phyloP scores from a whole-genome alignment of 257 asterid genomes.

The Leptodermis oblonga region DNA sequence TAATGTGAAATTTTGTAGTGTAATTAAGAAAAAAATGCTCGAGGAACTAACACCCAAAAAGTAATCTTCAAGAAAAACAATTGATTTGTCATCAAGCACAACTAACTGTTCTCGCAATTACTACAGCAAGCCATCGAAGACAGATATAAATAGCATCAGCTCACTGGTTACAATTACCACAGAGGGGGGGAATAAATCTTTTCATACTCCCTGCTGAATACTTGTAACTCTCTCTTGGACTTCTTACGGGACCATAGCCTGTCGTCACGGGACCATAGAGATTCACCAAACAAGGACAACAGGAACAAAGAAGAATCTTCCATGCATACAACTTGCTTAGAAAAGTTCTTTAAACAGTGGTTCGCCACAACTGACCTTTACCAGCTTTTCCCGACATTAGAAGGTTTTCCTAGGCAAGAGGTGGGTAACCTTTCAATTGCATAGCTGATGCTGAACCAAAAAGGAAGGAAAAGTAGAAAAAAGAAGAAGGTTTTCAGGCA shows the following conservation, averaged over 20 bases:
- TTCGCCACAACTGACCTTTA: too few relatives aligned
- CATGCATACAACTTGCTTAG: not conserved
- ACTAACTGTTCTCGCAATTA: not conserved
- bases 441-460: not conserved
- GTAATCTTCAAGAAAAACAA: not conserved
- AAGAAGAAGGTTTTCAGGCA: not conserved
- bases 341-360: not conserved
- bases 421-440: not conserved
- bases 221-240: not conserved
- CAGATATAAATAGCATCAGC: not conserved
- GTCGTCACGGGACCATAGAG: too few relatives aligned
- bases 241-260: too few relatives aligned
- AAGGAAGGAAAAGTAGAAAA: not conserved
- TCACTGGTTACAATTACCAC: not conserved
- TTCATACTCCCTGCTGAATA: not conserved
- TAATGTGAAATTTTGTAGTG: conserved; percentile 2
- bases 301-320: not conserved
- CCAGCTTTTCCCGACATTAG: too few relatives aligned
- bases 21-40: not conserved
- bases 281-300: not conserved
- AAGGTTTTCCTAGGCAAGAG: too few relatives aligned
- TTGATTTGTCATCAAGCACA: not conserved
- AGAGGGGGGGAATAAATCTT: not conserved
- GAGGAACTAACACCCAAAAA: not conserved
- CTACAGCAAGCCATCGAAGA: not conserved